These are phyloP conservation scores for Abeoforma whisleri DNA, from an alignment of 78 protist genomes.

Conservation along the genomic window DNA sequence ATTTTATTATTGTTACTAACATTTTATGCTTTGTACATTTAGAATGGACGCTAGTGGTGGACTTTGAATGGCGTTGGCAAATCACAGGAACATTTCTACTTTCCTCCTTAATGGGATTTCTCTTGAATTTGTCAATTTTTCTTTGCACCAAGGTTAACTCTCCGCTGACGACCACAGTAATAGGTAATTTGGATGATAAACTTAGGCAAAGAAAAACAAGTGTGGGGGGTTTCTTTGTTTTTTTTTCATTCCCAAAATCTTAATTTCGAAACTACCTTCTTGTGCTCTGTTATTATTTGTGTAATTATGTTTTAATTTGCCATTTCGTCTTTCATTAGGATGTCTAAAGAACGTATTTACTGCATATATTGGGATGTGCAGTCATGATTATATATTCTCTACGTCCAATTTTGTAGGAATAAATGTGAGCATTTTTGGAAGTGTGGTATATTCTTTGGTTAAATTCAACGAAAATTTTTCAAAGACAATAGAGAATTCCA, in stretches of 20 bases:
- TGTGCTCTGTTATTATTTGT: neutral
- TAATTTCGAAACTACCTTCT: neutral
- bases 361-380: constrained; percentile 35
- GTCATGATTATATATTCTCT: constrained; percentile 40
- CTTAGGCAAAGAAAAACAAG: no score
- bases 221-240: no score
- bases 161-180: constrained; percentile 46
- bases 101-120: constrained; percentile 24
- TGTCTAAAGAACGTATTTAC: constrained; percentile 47
- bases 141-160: constrained; percentile 48
- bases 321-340: no score
- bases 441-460: constrained; percentile 39
- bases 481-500: no score
- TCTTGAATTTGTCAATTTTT: constrained; percentile 37
- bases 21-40: no score
- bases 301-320: neutral
- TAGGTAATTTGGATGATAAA: constrained; percentile 8
- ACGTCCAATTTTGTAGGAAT: constrained; percentile 37
- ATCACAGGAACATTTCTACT: no score
- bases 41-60: no score
- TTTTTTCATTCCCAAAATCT: no score
- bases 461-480: constrained; percentile 30
- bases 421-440: constrained; percentile 39
- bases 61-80: no score
- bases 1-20: no score